Evolutionary conservation across 805 yeast species (phyloP), one percentile per base, ranked within the genome.

Genomic region (Wickerhamomyces sydowiorum): DNA sequence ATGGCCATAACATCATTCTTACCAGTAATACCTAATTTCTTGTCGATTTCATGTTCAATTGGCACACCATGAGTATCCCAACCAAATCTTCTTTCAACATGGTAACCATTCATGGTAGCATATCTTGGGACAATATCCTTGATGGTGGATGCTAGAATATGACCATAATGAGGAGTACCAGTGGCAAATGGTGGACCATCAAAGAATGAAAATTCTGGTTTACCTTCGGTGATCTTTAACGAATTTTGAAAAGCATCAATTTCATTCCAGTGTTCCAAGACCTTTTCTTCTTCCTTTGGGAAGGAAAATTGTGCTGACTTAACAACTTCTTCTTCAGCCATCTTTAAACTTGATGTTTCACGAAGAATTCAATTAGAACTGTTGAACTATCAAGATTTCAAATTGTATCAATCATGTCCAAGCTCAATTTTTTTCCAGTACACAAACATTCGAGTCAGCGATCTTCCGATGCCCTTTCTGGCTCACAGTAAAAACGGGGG

Each of bases 11-110:
- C 99, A 61, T 93, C 99, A 41, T 86, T 91, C 66, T 90, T 93
- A 56, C 96, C 85, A 42, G 84, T 81, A 67, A 93, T 88, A 30
- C 95, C 95, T 54, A 93, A 76, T 61, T 86, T 85, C 84, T 95
- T 93, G 86, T 93, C 99, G 57, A 93, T 93, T 66, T 91, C 96
- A 65, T 93, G 96, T 71, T 93, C 99, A 44, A 93, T 88, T 38
- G 99, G 99, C 50, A 93, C 79, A 44, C 99, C 99, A 65, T 93
- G 99, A 43, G 99, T 93, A 68, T 93, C 99, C 99, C 99, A 93
- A 48, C 99, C 99, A 52, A 93, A 93, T 58, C 98, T 79, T 70
- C 99, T 86, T 67, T 87, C 96, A 34, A 93, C 99, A 56, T 84
- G 87, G 65, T 79, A 83, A 18, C 99, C 99, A 55, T 86, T 91